Base-by-base conservation (phyloP, 2,329 filamentous ascomycete genomes). In the Myriosclerotinia scirpicola region DNA sequence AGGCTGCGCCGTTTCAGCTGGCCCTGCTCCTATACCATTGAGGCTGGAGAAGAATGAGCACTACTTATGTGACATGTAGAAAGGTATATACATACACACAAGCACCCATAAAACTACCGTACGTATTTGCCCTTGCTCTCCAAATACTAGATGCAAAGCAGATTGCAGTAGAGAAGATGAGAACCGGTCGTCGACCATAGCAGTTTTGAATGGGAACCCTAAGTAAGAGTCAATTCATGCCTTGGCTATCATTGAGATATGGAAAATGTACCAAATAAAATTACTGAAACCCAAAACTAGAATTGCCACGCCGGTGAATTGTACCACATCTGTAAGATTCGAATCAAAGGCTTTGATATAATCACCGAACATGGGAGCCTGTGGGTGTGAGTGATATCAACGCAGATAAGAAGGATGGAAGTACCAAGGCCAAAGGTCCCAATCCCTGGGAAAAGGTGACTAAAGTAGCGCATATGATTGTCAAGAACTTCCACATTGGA, bases 21-120 rank as follows among this genome's bases (percentile, higher is more conserved):
- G 85, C 0, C 85, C 87, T 59, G 85, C 85, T 7, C 84, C 86
- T 54, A 89, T 11, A 48, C 44, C 87, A 72, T 88, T 88, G 8
- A 89, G 78, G 17, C 72, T 73, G 46, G 9, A 22, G 2, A 52
- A 34, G 34, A 34, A 36, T 36, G 5, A 54, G 20, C 11, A 7
- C 7, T 34, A 20, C 36, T n/a, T 5, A 36, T 36, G 15, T 9
- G 6, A 20, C 30, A 36, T 20, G 5, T 26, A 15, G 22, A 12
- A 42, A 44, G 12, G 54, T 12, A 20, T 56, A n/a, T 22, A 69
- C 73, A 66, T 65, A 75, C 70, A 86, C 79, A 66, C 79, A 87
- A 60, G 83, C 86, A 5, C 85, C 87, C 85, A 90, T 87, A 73
- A 89, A 89, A 59, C 83, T 85, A 61, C 79, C 78, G 72, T 90